A percentile compares a stretch with the other conserved stretches of the same genome.
phyloP scores from a whole-genome alignment of 1,284 basidiomycete genomes.

The Takashimella tepidaria region DNA sequence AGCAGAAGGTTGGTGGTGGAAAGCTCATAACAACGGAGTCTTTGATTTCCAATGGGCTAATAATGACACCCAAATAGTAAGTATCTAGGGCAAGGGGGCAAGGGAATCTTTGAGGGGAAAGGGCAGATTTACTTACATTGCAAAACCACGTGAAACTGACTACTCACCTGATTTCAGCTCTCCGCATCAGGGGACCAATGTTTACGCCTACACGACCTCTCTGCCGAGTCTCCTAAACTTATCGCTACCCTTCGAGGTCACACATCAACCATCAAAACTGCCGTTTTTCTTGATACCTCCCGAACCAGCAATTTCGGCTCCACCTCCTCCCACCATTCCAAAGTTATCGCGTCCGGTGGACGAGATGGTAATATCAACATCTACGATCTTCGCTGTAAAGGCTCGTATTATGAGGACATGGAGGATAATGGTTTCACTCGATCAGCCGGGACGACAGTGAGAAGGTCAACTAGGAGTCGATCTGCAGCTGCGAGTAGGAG shows the following conservation, averaged over 20 bases:
- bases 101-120: no score
- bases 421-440: neutral
- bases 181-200: conserved; percentile 45
- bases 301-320: conserved; percentile 14
- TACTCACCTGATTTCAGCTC: conserved; percentile 34
- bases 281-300: conserved; percentile 34
- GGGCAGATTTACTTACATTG: no score
- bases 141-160: no score
- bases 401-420: conserved; percentile 7
- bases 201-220: conserved; percentile 35
- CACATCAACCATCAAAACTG: conserved; percentile 43
- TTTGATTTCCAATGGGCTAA: conserved; percentile 74
- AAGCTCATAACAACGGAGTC: conserved; percentile 68
- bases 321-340: conserved; percentile 9
- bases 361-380: conserved; percentile 48
- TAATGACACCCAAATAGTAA: conserved; percentile 51
- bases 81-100: no score
- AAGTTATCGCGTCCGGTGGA: conserved; percentile 40
- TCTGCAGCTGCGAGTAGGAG: neutral
- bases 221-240: conserved; percentile 17
- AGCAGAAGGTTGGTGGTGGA: conserved; percentile 37
- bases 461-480: conserved; percentile 5
- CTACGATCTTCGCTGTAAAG: conserved; percentile 43
- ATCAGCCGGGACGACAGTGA: neutral
- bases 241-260: conserved; percentile 40